phyloP scores from a whole-genome alignment of 768 basidiomycete species.

The Dacryopinax primogenitus region DNA sequence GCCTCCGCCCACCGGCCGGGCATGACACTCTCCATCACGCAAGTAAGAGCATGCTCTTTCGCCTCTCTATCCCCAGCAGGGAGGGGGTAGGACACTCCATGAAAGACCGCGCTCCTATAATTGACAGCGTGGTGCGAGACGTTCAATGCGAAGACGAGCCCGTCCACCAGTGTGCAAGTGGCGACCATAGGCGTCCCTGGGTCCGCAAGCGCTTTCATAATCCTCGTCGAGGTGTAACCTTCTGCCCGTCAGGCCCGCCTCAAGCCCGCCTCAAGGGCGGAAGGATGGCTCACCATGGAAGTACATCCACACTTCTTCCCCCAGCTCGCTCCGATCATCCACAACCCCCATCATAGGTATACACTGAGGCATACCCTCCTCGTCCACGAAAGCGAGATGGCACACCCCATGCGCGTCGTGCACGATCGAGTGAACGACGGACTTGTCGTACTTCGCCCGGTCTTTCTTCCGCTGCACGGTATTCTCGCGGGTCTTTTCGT shows the following conservation, averaged over 20 bases:
- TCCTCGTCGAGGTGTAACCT: slow-evolving; percentile 9
- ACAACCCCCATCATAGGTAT: slow-evolving; percentile 18
- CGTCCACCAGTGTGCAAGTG: slow-evolving; percentile 17
- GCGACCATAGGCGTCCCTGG: slow-evolving; percentile 11
- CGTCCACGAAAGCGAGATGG: slow-evolving; percentile 17
- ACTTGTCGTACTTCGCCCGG: slow-evolving; percentile 19
- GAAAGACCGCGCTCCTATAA: slow-evolving; percentile 18
- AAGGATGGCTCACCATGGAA: slow-evolving; percentile 13
- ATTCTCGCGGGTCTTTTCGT: slow-evolving; percentile 25
- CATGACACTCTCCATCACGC: slow-evolving; percentile 6
- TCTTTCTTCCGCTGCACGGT: slow-evolving; percentile 20
- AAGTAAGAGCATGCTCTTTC: neutral
- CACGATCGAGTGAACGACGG: slow-evolving; percentile 14
- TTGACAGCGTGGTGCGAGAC: slow-evolving; percentile 16
- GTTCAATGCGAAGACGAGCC: slow-evolving; percentile 18
- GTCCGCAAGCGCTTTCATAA: slow-evolving; percentile 9
- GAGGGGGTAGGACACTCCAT: slow-evolving; percentile 16
- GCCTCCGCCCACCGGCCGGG: slow-evolving; percentile 12
- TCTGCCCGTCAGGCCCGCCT: neutral
- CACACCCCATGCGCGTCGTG: slow-evolving; percentile 14
- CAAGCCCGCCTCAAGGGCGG: neutral
- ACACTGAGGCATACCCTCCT: slow-evolving; percentile 18
- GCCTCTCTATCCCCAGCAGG: slow-evolving; percentile 11
- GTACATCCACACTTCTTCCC: slow-evolving; percentile 15
- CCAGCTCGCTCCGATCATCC: slow-evolving; percentile 14